Base-by-base conservation (phyloP, 345 rosid genomes). In the Raphanus raphanistrum region DNA sequence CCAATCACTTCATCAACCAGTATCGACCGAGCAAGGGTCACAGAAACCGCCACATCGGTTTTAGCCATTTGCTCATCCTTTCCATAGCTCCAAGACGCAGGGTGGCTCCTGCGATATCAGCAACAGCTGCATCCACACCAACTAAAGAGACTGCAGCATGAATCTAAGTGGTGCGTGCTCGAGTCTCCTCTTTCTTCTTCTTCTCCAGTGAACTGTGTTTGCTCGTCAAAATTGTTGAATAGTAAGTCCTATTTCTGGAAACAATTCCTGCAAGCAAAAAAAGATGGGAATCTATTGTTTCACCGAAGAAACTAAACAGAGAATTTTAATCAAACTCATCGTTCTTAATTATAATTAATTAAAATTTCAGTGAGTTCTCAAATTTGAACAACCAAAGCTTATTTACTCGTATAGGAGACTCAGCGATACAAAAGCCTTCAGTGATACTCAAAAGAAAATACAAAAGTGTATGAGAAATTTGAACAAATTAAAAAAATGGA, bases 1-100 rank as follows among this genome's bases (percentile, higher is more conserved):
- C 97, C 97, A 89, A 90, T 81, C 0, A 91, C 91, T 80, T 92
- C 98, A 0, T 97, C 98, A 0, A 91, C 92, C 73, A 90, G 93
- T 3, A 90, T 89, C 6, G 97, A 92, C 75, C 91, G 94, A 0
- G 89, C 96, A 67, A 92, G 79, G 1, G 93, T 89, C 0, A 93
- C 94, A 0, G 97, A 96, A 61, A 92, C 88, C 0, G 97, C 98
- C 97, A 90, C 82, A 58, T 88, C 90, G 0, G 91, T 89, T 83
- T 88, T 90, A 0, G 92, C 89, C 86, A 84, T 87, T 80, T 87
- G 94, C 80, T 92, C 98, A 27, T 90, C 98, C 69, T 89, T 92
- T 0, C 96, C 87, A 0, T 83, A 27, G 21, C 86, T 86, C 0
- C 93, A 90, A 0, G 98, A 80, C 0, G 90, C 88, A 93, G 89